A percentile compares a stretch with the other conserved stretches of the same genome.
Conservation (phyloP, 2,329 filamentous ascomycete species). For the Hymenoscyphus scutula region DNA sequence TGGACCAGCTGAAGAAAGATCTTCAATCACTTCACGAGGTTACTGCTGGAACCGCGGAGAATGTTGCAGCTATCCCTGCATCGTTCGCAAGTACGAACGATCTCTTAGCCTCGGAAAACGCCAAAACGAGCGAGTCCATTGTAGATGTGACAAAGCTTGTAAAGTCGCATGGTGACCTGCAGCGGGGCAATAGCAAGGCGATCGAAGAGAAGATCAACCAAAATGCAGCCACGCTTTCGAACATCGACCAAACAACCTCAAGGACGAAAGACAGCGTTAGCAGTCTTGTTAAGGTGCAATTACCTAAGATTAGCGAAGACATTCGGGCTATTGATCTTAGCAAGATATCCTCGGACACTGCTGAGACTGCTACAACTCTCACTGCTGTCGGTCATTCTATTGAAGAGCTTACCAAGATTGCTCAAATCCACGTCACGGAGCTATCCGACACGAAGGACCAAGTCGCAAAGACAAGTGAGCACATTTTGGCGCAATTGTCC, state of each 20-base stretch:
- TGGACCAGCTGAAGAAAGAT: not conserved
- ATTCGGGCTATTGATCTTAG: conserved; percentile 16
- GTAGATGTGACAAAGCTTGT: conserved; percentile 17
- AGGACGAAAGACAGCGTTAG: conserved; percentile 10
- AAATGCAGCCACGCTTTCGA: conserved; percentile 7
- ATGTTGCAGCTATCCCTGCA: conserved; percentile 5
- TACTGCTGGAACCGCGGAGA: not conserved
- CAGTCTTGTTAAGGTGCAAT: conserved; percentile 16
- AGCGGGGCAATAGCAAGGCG: not conserved
- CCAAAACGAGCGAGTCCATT: conserved; percentile 13
- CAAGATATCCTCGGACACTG: conserved; percentile 2
- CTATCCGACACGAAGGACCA: conserved; percentile 2
- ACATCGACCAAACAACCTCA: conserved; percentile 5
- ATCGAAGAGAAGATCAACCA: not conserved
- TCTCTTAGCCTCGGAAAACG: conserved; percentile 4
- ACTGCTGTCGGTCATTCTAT: not conserved
- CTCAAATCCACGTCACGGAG: not conserved
- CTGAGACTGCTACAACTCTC: conserved; percentile 12
- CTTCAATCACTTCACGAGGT: not conserved
- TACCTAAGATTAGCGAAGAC: conserved; percentile 18
- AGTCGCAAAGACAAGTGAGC: not conserved
- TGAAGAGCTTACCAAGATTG: not conserved
- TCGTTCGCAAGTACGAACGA: not conserved
- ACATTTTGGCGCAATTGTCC: not conserved
- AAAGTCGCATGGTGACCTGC: conserved; percentile 8